phyloP scores from a whole-genome alignment of 345 rosid genomes.

The Dipteronia sinensis region DNA sequence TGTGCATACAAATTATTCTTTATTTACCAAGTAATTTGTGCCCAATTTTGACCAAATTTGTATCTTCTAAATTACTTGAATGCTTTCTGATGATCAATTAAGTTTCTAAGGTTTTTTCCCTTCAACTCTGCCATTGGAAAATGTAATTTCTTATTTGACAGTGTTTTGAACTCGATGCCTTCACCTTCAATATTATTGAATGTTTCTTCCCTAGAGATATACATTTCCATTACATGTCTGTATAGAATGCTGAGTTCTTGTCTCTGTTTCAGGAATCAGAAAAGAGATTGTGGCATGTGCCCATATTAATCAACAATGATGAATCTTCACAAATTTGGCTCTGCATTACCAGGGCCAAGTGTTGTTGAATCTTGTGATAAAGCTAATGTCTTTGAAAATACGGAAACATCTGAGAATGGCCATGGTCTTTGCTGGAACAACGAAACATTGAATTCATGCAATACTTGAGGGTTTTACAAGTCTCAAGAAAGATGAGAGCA shows the following conservation, averaged over 20 bases:
- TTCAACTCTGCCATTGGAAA: background rate
- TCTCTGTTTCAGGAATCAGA: slow-evolving; percentile 67
- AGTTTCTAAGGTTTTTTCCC: background rate
- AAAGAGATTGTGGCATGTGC: slow-evolving; percentile 91
- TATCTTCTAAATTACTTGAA: background rate
- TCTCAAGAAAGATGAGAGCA: slow-evolving; percentile 8
- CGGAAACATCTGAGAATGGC: slow-evolving; percentile 25
- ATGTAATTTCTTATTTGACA: background rate
- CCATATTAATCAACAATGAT: slow-evolving; percentile 35
- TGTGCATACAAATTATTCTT: too few species aligned
- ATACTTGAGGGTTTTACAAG: slow-evolving; percentile 6
- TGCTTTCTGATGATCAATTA: background rate
- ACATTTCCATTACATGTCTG: background rate
- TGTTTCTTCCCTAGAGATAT: background rate
- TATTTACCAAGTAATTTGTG: too few species aligned
- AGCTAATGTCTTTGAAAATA: slow-evolving; percentile 14
- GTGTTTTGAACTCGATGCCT: background rate
- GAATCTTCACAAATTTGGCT: slow-evolving; percentile 56
- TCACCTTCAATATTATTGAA: background rate
- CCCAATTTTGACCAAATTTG: too few species aligned
- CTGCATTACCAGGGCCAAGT: slow-evolving; percentile 52
- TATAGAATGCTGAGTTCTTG: background rate
- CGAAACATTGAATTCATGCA: background rate
- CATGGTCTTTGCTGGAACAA: slow-evolving; percentile 5
- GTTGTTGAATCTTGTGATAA: slow-evolving; percentile 16